Evolutionary conservation across 352 stramenopile species (phyloP).

Genomic region (Phytophthora megakarya): DNA sequence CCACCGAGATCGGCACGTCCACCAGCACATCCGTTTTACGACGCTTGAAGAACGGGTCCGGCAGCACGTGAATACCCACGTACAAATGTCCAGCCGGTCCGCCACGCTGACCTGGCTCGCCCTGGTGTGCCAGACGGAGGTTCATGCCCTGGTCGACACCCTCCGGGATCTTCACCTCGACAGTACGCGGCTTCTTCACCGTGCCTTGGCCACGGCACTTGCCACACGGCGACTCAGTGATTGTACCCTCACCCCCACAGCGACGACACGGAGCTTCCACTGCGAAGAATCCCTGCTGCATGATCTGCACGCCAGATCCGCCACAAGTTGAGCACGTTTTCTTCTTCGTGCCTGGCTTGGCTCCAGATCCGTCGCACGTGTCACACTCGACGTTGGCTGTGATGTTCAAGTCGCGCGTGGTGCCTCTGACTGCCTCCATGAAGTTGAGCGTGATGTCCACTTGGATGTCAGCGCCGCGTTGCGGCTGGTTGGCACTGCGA

Average conservation of each 20-base stretch:
- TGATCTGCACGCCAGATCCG: conserved; percentile 84
- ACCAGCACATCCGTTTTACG: conserved; percentile 95
- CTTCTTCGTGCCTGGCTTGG: conserved; percentile 84
- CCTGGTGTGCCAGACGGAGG: conserved; percentile 92
- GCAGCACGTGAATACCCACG: conserved; percentile 93
- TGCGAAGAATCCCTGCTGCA: conserved; percentile 90
- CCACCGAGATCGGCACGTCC: conserved; percentile 93
- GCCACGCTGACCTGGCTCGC: conserved; percentile 84
- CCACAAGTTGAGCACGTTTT: conserved; percentile 83
- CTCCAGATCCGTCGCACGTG: conserved; percentile 78
- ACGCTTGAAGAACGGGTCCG: conserved; percentile 96
- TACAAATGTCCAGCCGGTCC: conserved; percentile 93
- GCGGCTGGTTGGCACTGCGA: conserved; percentile 67
- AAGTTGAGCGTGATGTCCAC: conserved; percentile 94
- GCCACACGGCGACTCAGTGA: conserved; percentile 84
- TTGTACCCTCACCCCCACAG: conserved; percentile 78
- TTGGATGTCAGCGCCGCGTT: conserved; percentile 94
- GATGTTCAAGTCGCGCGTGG: conserved; percentile 88
- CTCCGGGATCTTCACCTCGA: conserved; percentile 94
- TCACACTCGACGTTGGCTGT: conserved; percentile 80
- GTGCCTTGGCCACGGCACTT: conserved; percentile 81
- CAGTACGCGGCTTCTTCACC: conserved; percentile 91
- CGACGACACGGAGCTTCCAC: conserved; percentile 87
- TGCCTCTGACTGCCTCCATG: conserved; percentile 95
- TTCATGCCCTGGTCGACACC: conserved; percentile 97